Base-by-base conservation (phyloP, 2,329 filamentous ascomycete genomes). In the Penicillium polonicum region DNA sequence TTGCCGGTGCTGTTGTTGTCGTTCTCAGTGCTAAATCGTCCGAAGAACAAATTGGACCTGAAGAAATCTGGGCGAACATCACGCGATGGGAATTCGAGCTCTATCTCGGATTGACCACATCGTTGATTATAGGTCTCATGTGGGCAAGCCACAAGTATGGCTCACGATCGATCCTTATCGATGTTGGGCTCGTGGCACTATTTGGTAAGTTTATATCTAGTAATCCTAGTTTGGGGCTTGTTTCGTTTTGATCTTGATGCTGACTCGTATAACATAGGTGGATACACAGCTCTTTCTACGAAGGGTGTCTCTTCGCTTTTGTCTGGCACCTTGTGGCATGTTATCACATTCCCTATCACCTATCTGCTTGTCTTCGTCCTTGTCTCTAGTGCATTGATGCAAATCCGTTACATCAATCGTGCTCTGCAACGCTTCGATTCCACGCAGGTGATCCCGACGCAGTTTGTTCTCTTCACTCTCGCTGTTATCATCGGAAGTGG, bases 231-330 rank as follows among this genome's bases (percentile, higher is more conserved):
- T 17, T 5, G 13, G n/a, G 48, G 17, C 38, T 56, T 43, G 27
- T 27, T 4, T 10, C 10, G 17, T n/a, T 21, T 60, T 46, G 19
- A 31, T 59, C 48, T 52, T 42, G 51, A 49, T 60, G 23, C 55
- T 66, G 48, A 70, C 60, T 35, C 13, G 13, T 52, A 35, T 25
- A 23, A n/a, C n/a, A 52, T 48, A 92, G 91, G 91, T 65, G 94
- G 92, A 59, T 99, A 97, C 75, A 99, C 94, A n/a, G 94, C 91
- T 12, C 82, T 99, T 6, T 91, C 93, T 1, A 99, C 94, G 31
- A 99, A 99, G 74, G 94, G 94, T 55, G 90, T 99, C 39, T 93
- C 94, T 2, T 97, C 94, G 0, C 88, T 99, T 78, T 83, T 99
- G 21, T 97, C 94, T 0, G 92, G 91, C 50, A 96, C 90, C 0